Conservation (phyloP, 495 filamentous ascomycete species). For the Penicillium egyptiacum region DNA sequence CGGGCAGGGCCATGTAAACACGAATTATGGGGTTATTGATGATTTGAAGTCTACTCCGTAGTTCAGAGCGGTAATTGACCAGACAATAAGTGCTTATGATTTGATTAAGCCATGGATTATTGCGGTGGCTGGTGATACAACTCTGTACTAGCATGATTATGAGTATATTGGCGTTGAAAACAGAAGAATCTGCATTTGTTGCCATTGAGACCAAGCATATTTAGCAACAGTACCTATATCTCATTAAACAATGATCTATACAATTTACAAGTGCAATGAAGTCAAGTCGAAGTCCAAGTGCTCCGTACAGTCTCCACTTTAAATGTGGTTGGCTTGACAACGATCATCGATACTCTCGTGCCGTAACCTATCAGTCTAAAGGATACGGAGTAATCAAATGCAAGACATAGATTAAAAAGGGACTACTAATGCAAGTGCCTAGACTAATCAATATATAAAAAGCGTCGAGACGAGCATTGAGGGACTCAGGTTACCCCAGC, state of each 20-base stretch:
- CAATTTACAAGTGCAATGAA: not conserved
- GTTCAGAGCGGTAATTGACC: conserved; percentile 1
- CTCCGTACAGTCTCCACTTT: not conserved
- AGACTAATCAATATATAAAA: conserved; percentile 5
- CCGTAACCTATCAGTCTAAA: not conserved
- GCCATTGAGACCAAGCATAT: not conserved
- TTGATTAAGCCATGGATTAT: not conserved
- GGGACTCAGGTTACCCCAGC: conserved; percentile 22
- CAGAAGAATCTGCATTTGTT: conserved; percentile 1
- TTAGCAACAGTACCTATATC: not conserved
- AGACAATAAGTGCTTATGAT: not conserved
- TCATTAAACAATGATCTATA: not conserved
- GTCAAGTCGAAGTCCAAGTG: not conserved
- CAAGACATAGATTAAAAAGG: conserved; percentile 25
- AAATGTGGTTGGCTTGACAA: conserved; percentile 23
- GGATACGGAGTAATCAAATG: conserved; percentile 20
- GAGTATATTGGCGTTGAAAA: conserved; percentile 1
- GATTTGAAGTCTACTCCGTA: conserved; percentile 5
- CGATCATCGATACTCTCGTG: not conserved
- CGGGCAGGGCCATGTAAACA: conserved; percentile 24
- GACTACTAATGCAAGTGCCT: conserved; percentile 6
- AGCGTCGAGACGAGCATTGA: not conserved
- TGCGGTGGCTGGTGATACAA: conserved; percentile 1
- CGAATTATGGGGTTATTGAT: conserved; percentile 9
- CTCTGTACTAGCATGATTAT: conserved; percentile 10